phyloP scores from a whole-genome alignment of 805 yeast species.

The Ogataea paradorogensis region DNA sequence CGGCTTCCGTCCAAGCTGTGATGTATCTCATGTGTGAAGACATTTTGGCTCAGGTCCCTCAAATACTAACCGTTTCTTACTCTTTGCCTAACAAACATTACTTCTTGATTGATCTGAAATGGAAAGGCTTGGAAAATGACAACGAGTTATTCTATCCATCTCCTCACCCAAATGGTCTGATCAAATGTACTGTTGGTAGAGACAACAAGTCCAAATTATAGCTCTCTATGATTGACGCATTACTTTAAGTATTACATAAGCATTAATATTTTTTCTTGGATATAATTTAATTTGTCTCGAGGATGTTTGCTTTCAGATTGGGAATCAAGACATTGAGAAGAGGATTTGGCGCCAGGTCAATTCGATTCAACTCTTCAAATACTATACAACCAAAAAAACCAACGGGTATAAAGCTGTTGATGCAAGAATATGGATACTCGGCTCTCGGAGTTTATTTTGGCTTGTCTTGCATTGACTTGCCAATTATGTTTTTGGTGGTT shows the following conservation, averaged over 20 bases:
- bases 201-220: slow-evolving; percentile 53
- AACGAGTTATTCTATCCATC: slow-evolving; percentile 85
- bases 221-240: slow-evolving; percentile 7
- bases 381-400: slow-evolving; percentile 29
- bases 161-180: slow-evolving; percentile 90
- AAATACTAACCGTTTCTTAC: slow-evolving; percentile 65
- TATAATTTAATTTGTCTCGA: background rate
- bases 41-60: slow-evolving; percentile 57
- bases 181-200: slow-evolving; percentile 83
- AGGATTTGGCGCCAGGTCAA: slow-evolving; percentile 1
- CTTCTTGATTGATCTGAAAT: slow-evolving; percentile 71
- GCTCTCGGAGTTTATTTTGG: slow-evolving; percentile 83
- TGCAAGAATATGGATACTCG: slow-evolving; percentile 86
- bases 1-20: slow-evolving; percentile 95
- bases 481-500: slow-evolving; percentile 76
- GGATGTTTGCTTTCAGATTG: slow-evolving; percentile 1
- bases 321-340: slow-evolving; percentile 4
- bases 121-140: slow-evolving; percentile 82
- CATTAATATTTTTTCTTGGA: slow-evolving; percentile 1
- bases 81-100: slow-evolving; percentile 90
- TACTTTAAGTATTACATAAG: slow-evolving; percentile 4
- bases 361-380: slow-evolving; percentile 21
- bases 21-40: slow-evolving; percentile 88
- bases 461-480: slow-evolving; percentile 73
- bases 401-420: slow-evolving; percentile 57